A percentile compares a stretch with the other conserved stretches of the same genome.
Conservation (phyloP, 2,329 filamentous ascomycete genomes). For the Fusarium fracticaudum region DNA sequence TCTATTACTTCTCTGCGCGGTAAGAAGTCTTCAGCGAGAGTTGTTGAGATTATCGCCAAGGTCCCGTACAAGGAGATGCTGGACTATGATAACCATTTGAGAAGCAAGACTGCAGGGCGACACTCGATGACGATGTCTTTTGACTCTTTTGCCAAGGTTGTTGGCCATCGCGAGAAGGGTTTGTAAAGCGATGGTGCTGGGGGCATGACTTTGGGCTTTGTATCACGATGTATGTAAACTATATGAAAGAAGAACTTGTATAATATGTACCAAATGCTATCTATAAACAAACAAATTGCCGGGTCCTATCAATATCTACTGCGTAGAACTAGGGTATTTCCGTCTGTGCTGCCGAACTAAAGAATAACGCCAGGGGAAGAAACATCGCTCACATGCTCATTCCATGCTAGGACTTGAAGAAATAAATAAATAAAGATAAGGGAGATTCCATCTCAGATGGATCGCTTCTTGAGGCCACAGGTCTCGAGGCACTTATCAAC, state of each 20-base stretch:
- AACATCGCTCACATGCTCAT: neutral
- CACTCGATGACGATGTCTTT: conserved; percentile 69
- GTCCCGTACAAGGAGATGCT: conserved; percentile 98
- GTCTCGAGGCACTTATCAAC: conserved; percentile 60
- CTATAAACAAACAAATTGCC: neutral
- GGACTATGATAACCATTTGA: conserved; percentile 87
- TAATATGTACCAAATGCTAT: neutral
- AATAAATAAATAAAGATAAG: neutral
- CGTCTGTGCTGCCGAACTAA: neutral
- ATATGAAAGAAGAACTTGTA: neutral
- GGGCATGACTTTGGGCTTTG: neutral
- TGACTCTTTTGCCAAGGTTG: conserved; percentile 66
- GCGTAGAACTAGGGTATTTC: conserved; percentile 8
- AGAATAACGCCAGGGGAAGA: conserved; percentile 11
- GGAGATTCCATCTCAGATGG: conserved; percentile 10
- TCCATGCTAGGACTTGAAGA: neutral
- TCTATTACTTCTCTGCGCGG: conserved; percentile 65
- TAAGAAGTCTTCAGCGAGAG: conserved; percentile 59
- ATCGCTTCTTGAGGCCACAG: conserved; percentile 53
- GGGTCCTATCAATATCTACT: neutral
- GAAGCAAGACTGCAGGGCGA: conserved; percentile 87
- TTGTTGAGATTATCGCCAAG: conserved; percentile 78
- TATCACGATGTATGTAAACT: conserved; percentile 19
- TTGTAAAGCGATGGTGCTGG: conserved; percentile 41
- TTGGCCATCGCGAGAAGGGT: conserved; percentile 63